These are phyloP conservation scores for Dichotomopilus funicola DNA, from an alignment of 2,329 filamentous ascomycete species.

Conservation along the genomic window DNA sequence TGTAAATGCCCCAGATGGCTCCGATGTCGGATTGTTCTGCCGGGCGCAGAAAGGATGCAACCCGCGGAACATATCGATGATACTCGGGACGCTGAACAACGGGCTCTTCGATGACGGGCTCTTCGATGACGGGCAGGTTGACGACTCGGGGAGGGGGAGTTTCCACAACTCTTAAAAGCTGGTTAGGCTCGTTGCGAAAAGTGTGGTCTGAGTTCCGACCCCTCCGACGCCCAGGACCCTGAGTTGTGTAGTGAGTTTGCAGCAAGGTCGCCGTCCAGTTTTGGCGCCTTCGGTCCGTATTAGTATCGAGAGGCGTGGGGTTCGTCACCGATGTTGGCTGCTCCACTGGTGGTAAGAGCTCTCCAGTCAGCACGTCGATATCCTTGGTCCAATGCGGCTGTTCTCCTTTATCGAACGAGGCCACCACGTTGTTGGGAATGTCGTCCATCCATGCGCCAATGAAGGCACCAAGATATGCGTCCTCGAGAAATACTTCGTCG, in stretches of 20 bases:
- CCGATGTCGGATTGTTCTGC: conserved; percentile 33
- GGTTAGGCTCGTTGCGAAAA: not conserved
- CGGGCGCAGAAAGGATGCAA: conserved; percentile 38
- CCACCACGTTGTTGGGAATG: not conserved
- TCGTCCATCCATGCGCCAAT: conserved; percentile 11
- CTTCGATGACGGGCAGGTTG: not conserved
- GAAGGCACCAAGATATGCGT: conserved; percentile 5
- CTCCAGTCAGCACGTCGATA: conserved; percentile 33
- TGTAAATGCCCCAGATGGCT: conserved; percentile 39
- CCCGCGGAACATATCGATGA: conserved; percentile 21
- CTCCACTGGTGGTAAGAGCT: conserved; percentile 28
- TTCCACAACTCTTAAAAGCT: too few species aligned
- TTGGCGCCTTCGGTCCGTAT: conserved; percentile 17
- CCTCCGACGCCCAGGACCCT: not conserved
- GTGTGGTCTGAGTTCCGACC: not conserved
- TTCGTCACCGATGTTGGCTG: conserved; percentile 29
- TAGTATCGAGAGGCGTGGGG: conserved; percentile 5
- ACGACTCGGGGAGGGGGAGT: too few species aligned
- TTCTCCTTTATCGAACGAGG: not conserved
- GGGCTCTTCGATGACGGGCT: not conserved
- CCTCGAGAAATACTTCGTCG: conserved; percentile 2
- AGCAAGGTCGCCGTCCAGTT: conserved; percentile 21
- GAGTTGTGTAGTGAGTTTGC: not conserved
- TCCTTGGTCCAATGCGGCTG: conserved; percentile 26
- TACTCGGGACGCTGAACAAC: conserved; percentile 12